Evolutionary conservation across 2,329 filamentous ascomycete species (phyloP), one percentile per base, ranked within the genome.

Genomic region (Stagonosporopsis cucurbitacearum): DNA sequence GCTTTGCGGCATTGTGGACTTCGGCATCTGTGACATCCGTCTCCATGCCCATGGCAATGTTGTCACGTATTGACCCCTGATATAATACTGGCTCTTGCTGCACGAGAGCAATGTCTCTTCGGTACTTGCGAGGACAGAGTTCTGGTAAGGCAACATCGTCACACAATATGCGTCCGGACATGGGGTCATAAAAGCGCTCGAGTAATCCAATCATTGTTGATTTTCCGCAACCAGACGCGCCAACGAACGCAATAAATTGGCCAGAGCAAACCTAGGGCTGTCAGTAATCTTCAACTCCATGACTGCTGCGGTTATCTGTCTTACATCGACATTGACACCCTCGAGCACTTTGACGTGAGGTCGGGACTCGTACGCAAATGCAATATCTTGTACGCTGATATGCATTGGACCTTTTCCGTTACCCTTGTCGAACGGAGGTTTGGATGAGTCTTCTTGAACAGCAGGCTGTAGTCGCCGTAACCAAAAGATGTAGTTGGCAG

Each of bases 61-160:
- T 98, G 30, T 98, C 93, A 63, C 84, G 86, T 68, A 99, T 91
- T 0, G 89, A 93, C 39, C 94, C 95, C 74, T 96, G 92, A 77
- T 97, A 99, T 0, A 99, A 79, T 0, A 94, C 96, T 0, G 95
- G 94, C 73, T 98, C 95, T 72, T 98, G 95, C 30, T 89, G 92
- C 13, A 99, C 94, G 9, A 99, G 87, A 0, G 94, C 89, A 60
- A 98, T 85, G 73, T 88, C 86, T 17, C 84, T 87, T 48, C 95
- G 88, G 78, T 97, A 97, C 51, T 93, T 87, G 75, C 91, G 92
- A 6, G 94, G 81, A 74, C 94, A 69, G 19, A 97, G 80, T 3
- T 81, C 81, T 54, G 86, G 87, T 66, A 98, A 91, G 60, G 96
- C 88, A 60, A 86, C 85, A 53, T 87, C 90, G 68, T 98, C 93